phyloP scores from a whole-genome alignment of 2,329 filamentous ascomycete genomes.

The Xylaria sp. region DNA sequence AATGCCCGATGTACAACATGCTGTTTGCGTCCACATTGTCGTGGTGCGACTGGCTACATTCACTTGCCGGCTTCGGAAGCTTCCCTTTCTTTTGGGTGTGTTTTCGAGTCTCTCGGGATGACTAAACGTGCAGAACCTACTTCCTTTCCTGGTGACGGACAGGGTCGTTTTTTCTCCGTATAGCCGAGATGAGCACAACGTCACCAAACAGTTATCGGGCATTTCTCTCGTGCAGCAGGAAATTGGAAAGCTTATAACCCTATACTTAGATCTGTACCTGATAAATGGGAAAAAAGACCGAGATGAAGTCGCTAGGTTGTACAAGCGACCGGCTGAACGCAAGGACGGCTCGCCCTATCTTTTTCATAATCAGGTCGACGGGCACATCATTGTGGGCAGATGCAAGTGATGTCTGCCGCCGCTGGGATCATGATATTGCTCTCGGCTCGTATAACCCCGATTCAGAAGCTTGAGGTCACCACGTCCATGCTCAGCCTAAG shows the following conservation, averaged over 20 bases:
- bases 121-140: constrained; percentile 40
- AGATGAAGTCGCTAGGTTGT: constrained; percentile 34
- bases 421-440: constrained; percentile 39
- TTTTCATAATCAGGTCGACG: constrained; percentile 20
- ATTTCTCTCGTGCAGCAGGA: constrained; percentile 28
- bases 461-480: constrained; percentile 37
- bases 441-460: constrained; percentile 37
- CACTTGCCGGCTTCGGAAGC: constrained; percentile 40
- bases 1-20: constrained; percentile 33
- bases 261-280: constrained; percentile 28
- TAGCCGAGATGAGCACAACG: constrained; percentile 41
- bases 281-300: constrained; percentile 35
- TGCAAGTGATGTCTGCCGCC: constrained; percentile 36
- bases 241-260: constrained; percentile 28
- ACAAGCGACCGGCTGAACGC: constrained; percentile 37
- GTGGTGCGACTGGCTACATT: constrained; percentile 37
- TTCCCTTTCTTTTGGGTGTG: constrained; percentile 31
- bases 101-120: constrained; percentile 32
- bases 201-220: constrained; percentile 32
- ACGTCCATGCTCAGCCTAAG: constrained; percentile 35
- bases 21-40: constrained; percentile 32
- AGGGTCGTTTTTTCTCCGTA: constrained; percentile 37
- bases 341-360: constrained; percentile 37
- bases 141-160: constrained; percentile 40
- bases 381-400: constrained; percentile 36